A percentile compares a stretch with the other conserved stretches of the same genome.
phyloP scores from a whole-genome alignment of 495 filamentous ascomycete species.

The Hypoxylon trugodes region DNA sequence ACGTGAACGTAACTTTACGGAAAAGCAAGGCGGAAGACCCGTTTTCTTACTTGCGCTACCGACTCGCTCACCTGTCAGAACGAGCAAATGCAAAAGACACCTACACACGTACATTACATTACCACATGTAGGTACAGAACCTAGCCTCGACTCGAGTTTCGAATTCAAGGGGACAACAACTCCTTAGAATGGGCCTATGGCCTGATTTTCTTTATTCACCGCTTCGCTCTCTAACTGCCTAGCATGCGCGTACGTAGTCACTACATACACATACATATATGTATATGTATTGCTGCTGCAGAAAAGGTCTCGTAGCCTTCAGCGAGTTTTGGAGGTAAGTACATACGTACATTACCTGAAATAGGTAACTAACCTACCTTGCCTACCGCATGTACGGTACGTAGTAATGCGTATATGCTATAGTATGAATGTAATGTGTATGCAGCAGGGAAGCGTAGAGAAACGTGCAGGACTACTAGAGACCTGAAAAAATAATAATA shows the following conservation, averaged over 20 bases:
- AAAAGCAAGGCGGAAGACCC: no score
- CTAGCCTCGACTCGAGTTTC: conserved; percentile 30
- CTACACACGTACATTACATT: no score
- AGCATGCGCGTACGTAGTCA: conserved; percentile 2
- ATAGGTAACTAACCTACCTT: no score
- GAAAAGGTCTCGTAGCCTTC: conserved; percentile 3
- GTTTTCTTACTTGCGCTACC: no score
- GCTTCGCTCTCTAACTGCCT: conserved; percentile 21
- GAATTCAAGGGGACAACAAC: conserved; percentile 14
- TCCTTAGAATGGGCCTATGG: conserved; percentile 13
- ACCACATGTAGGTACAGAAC: conserved; percentile 4
- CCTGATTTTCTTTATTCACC: conserved; percentile 35
- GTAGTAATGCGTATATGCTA: no score
- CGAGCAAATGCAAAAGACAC: no score
- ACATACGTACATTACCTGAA: no score
- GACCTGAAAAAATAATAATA: no score
- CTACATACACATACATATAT: neutral
- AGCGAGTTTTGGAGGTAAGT: neutral
- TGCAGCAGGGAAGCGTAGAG: conserved; percentile 3
- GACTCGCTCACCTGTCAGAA: no score
- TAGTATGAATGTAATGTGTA: no score
- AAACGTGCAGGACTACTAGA: conserved; percentile 29
- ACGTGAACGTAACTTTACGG: no score
- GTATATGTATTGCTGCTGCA: neutral
- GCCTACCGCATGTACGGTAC: neutral